phyloP scores from a whole-genome alignment of 768 basidiomycete genomes.

The Hortiboletus flavorubellus region DNA sequence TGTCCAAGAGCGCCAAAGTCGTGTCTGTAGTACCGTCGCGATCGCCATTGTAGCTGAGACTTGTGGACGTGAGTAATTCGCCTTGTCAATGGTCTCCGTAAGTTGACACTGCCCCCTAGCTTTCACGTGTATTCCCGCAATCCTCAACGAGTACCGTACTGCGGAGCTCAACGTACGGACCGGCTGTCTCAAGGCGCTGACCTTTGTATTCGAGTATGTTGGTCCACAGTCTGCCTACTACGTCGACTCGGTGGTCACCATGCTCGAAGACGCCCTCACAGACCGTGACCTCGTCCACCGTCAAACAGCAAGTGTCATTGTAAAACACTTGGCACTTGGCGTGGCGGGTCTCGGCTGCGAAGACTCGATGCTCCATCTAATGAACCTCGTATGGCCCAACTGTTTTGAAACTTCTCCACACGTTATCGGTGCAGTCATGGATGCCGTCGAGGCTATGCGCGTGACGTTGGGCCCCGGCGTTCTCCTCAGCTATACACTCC shows the following conservation, averaged over 20 bases:
- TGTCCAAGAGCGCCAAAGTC: constrained; percentile 98
- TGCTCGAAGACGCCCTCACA: constrained; percentile 97
- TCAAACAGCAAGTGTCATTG: constrained; percentile 96
- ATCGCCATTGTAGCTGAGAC: constrained; percentile 96
- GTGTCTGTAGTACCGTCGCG: constrained; percentile 97
- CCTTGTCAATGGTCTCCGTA: background rate
- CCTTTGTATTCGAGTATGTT: constrained; percentile 99
- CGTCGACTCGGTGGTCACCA: constrained; percentile 93
- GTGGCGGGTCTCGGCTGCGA: constrained; percentile 97
- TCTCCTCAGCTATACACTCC: constrained; percentile 86
- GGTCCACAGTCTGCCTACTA: constrained; percentile 97
- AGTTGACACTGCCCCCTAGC: constrained; percentile 39
- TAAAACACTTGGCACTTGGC: constrained; percentile 95
- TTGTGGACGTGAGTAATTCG: constrained; percentile 57
- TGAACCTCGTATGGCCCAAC: constrained; percentile 99
- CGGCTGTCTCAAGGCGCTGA: constrained; percentile 96
- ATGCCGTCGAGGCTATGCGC: constrained; percentile 96
- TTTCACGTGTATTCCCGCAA: constrained; percentile 98
- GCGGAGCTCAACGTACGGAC: constrained; percentile 98
- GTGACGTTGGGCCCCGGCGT: constrained; percentile 94
- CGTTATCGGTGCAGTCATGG: constrained; percentile 97
- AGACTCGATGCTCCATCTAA: constrained; percentile 95
- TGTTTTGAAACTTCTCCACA: constrained; percentile 98
- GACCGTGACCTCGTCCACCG: constrained; percentile 98
- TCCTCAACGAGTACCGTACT: constrained; percentile 97